These are phyloP conservation scores for Stipa capillata DNA, from an alignment of 176 grass and related monocot genomes.

Conservation along the genomic window DNA sequence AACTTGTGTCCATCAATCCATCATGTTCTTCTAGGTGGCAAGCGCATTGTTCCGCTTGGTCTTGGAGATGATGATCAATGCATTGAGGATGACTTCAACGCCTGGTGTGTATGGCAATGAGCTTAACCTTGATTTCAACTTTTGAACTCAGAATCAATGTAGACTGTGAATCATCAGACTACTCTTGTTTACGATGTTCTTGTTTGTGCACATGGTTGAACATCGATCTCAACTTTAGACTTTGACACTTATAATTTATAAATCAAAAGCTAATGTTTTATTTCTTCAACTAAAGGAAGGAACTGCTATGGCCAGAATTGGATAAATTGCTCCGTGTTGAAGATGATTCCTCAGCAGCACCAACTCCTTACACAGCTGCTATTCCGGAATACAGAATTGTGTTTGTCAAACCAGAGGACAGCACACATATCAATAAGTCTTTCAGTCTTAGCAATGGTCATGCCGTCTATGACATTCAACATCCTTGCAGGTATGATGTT, in stretches of 20 bases:
- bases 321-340: conserved; percentile 71
- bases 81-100: conserved; percentile 89
- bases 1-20: background rate
- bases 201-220: background rate
- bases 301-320: conserved; percentile 76
- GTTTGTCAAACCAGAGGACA: conserved; percentile 54
- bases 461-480: conserved; percentile 64
- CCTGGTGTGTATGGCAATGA: conserved; percentile 42
- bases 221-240: background rate
- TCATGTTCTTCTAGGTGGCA: conserved; percentile 59
- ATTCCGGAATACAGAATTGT: conserved; percentile 82
- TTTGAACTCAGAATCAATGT: background rate
- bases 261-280: background rate
- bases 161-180: background rate
- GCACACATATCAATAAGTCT: conserved; percentile 38
- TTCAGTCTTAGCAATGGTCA: conserved; percentile 76
- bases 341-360: conserved; percentile 38
- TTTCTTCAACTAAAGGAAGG: conserved; percentile 62
- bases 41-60: conserved; percentile 61
- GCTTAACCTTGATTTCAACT: background rate
- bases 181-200: background rate
- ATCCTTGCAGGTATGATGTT: conserved; percentile 68
- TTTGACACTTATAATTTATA: background rate
- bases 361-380: conserved; percentile 66
- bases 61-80: conserved; percentile 97